These are phyloP conservation scores for Tetraselmis striata DNA, from an alignment of 139 green algal species.

Conservation along the genomic window DNA sequence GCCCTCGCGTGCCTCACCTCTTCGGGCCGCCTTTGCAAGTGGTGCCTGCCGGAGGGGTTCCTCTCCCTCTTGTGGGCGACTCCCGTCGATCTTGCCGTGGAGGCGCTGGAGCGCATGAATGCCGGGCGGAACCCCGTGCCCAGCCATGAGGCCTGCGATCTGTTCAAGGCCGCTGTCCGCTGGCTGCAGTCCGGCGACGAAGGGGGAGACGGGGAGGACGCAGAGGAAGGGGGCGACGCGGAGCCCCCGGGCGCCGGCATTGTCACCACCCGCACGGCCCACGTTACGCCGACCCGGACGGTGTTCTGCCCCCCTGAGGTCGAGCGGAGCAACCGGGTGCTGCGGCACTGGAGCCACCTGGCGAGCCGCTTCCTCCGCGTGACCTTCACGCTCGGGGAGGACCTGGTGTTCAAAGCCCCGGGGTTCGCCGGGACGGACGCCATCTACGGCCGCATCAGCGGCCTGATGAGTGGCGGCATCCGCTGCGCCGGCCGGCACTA, in stretches of 20 bases:
- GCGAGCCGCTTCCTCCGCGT: constrained; percentile 18
- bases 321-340: constrained; percentile 19
- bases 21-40: background rate
- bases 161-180: background rate
- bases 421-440: background rate
- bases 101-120: background rate
- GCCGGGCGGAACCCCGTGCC: background rate
- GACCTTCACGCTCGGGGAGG: constrained; percentile 18
- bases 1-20: too few species aligned
- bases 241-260: constrained; percentile 9
- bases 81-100: background rate
- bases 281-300: constrained; percentile 17
- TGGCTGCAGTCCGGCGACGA: background rate
- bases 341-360: constrained; percentile 11
- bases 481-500: constrained; percentile 10
- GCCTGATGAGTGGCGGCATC: constrained; percentile 12
- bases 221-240: constrained; percentile 1
- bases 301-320: constrained; percentile 13
- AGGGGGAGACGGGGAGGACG: background rate
- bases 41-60: too few species aligned
- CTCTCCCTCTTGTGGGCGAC: background rate
- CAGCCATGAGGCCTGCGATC: background rate
- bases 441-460: constrained; percentile 6
- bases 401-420: constrained; percentile 3
- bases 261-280: too few species aligned